phyloP scores from a whole-genome alignment of 768 basidiomycete genomes.

The Suillus variegatus region DNA sequence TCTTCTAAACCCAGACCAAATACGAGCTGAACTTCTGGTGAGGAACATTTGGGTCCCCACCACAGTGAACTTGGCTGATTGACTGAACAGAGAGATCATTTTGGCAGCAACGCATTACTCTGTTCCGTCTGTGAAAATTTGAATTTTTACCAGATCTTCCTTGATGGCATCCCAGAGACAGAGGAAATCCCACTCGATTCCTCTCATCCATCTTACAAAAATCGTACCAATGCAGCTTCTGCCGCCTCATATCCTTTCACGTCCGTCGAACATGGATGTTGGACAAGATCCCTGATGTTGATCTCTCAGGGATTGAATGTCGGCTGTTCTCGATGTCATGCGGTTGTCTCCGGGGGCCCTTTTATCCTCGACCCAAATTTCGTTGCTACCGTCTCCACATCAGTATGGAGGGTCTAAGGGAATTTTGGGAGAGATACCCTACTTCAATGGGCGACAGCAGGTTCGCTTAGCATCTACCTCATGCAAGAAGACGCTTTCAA shows the following conservation, averaged over 20 bases:
- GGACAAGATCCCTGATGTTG: background rate
- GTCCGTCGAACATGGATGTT: constrained; percentile 7
- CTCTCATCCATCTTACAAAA: background rate
- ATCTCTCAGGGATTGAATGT: background rate
- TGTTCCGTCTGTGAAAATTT: constrained; percentile 9
- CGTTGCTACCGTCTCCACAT: constrained; percentile 6
- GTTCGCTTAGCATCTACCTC: constrained; percentile 2
- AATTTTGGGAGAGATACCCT: background rate
- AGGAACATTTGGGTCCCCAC: background rate
- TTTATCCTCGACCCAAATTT: background rate
- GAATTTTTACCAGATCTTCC: constrained; percentile 6
- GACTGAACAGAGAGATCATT: background rate
- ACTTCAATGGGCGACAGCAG: constrained; percentile 3
- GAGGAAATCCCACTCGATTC: background rate
- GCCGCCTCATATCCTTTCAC: constrained; percentile 7
- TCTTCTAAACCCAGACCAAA: background rate
- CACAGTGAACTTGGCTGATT: background rate
- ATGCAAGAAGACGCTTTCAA: constrained; percentile 10
- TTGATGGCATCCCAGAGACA: constrained; percentile 5
- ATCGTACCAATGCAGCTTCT: constrained; percentile 10
- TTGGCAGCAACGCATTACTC: background rate
- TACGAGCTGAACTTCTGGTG: background rate
- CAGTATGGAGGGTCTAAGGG: background rate
- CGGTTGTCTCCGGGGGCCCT: background rate
- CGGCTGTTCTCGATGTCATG: background rate